Base-by-base conservation (phyloP, 768 basidiomycete genomes). In the Phlebiopsis gigantea region DNA sequence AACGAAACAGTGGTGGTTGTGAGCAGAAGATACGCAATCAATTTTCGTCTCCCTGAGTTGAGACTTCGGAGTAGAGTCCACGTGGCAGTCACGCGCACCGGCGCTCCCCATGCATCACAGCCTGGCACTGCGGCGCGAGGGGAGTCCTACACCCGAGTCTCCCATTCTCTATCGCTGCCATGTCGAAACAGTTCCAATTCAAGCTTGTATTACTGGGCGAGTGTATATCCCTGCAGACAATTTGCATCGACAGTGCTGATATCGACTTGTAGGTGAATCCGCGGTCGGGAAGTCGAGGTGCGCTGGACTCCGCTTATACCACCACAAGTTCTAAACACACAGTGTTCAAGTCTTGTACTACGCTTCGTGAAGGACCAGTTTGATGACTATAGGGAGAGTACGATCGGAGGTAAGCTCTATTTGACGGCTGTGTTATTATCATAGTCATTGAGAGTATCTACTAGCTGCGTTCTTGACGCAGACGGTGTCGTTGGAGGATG, bases 381-480 rank as follows among this genome's bases (percentile, higher is more conserved):
- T 64, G 93, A 95, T 67, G 93, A 95, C 72, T 94, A 94, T 71
- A 80, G 93, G 71, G 93, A 96, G 75, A 93, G 91, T 64, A 96
- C 93, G 22, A 95, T 95, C 63, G 92, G 93, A 68, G 90, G 92
- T 87, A 61, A 56, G 65, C 31, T 46, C 53, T 63, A 65, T 63
- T 66, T 64, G 57, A 17, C 17, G 34, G 2, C 34, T 44, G n/a
- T n/a, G 2, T 24, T 42, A 28, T 47, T 39, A 17, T 44, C 42
- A 25, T 4, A 30, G 19, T 26, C 34, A 17, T 17, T 34, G 17
- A 39, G 10, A 22, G 42, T 22, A 39, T 25, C n/a, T 34, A n/a
- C 56, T 65, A 93, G 96, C 96, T 58, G 96, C 96, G 31, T 99
- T 99, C 80, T 73, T 99, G 62, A 98, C 97, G n/a, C 96, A 98